These are phyloP conservation scores for Daldinia vernicosa DNA, from an alignment of 495 filamentous ascomycete species.

Conservation along the genomic window DNA sequence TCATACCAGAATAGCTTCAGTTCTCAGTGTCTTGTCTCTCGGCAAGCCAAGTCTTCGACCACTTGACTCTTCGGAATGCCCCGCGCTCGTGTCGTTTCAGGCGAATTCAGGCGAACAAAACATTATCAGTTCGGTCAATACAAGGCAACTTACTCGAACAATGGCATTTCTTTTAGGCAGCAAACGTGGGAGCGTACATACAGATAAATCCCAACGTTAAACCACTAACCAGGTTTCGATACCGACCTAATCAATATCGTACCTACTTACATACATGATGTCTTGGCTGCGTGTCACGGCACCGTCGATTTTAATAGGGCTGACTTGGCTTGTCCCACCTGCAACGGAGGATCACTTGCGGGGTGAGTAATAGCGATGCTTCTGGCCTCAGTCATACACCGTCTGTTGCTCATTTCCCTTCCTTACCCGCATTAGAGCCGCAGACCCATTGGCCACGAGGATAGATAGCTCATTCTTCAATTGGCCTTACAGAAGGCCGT, in stretches of 20 bases:
- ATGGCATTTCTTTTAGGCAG: slow-evolving; percentile 26
- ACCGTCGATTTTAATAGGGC: slow-evolving; percentile 39
- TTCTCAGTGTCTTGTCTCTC: not conserved
- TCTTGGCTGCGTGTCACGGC: slow-evolving; percentile 40
- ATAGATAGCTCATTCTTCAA: slow-evolving; percentile 30
- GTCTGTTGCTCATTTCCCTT: slow-evolving; percentile 31
- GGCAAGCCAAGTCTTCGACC: not conserved
- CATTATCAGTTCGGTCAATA: not conserved
- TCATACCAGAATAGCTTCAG: not conserved
- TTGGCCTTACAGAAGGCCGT: slow-evolving; percentile 29
- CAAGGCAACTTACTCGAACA: not conserved
- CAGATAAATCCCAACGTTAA: slow-evolving; percentile 18
- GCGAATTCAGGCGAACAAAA: not conserved
- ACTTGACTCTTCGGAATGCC: not conserved
- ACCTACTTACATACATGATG: not conserved
- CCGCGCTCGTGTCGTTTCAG: slow-evolving; percentile 9
- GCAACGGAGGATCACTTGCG: slow-evolving; percentile 32
- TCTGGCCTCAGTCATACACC: slow-evolving; percentile 36
- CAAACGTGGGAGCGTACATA: slow-evolving; percentile 17
- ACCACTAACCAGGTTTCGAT: slow-evolving; percentile 19
- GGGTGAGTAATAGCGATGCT: slow-evolving; percentile 38
- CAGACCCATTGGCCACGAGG: slow-evolving; percentile 22
- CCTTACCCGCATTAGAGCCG: slow-evolving; percentile 15
- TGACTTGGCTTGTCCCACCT: slow-evolving; percentile 29
- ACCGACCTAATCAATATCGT: slow-evolving; percentile 29